Evolutionary conservation across 108 stramenopile species (phyloP), one percentile per base, ranked within the genome.

Genomic region (Nannochloropsis granulata): DNA sequence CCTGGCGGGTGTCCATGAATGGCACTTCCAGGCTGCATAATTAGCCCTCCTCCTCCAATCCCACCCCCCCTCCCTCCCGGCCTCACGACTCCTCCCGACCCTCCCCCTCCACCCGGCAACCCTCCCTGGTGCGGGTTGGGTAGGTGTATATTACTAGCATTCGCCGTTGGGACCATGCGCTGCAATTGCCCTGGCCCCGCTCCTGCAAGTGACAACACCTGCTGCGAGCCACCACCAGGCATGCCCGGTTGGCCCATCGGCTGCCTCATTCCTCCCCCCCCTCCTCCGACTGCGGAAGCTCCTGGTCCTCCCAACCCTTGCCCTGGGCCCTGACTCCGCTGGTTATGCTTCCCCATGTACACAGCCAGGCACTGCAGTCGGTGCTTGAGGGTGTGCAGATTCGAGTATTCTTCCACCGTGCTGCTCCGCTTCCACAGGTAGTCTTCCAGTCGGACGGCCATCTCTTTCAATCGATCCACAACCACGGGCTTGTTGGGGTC

Each of bases 371-470:
- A 92, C 84, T 98, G 97, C 85, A 98, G 90, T 13, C 97, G 90
- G 85, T 94, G 92, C 87, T 98, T 98, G 45, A 98, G 86, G n/a
- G 96, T 96, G 23, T 82, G 84, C 24, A 90, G 90, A 86, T 98
- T 94, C 88, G 94, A 95, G 86, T 98, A 98, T 79, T 94, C 95
- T 21, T 93, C 94, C 83, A 95, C 94, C 3, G 93, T 94, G 45
- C 91, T 88, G 1, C 96, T 95, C 7, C 95, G 94, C 19, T 95
- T 91, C 88, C 96, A 98, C 56, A 98, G 89, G 79, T 93, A 93
- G 85, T 96, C 96, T 82, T 98, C 97, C 82, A 98, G 90, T 25
- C 95, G 92, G 83, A 95, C 95, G 0, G 97, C 97, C 97, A 98
- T 98, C 86, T 96, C 94, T 12, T 96, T 96, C 13, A 98, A 92